Evolutionary conservation across 805 yeast genomes (phyloP).

Genomic region (Metschnikowia vanudenii): DNA sequence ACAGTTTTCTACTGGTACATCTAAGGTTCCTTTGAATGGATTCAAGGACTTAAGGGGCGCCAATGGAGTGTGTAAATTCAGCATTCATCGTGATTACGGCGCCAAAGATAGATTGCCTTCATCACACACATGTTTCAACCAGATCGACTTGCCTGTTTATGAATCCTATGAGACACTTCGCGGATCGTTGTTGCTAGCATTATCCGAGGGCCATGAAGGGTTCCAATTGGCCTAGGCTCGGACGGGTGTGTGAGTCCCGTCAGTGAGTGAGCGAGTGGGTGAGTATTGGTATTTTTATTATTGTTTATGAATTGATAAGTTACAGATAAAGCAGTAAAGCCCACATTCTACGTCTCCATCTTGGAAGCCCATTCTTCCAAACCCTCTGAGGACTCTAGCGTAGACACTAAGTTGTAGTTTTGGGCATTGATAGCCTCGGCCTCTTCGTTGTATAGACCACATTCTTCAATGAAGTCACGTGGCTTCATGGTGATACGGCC

Average conservation of each 20-base stretch:
- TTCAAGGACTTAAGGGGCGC: slow-evolving; percentile 88
- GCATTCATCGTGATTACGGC: slow-evolving; percentile 88
- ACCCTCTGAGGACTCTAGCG: slow-evolving; percentile 34
- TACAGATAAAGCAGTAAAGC: no score
- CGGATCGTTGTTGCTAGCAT: slow-evolving; percentile 75
- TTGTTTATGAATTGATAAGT: background rate
- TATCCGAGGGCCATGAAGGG: slow-evolving; percentile 94
- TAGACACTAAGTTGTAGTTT: slow-evolving; percentile 41
- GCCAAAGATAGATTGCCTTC: slow-evolving; percentile 84
- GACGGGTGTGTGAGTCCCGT: background rate
- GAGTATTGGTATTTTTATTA: background rate
- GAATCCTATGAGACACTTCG: slow-evolving; percentile 84
- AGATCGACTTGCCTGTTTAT: slow-evolving; percentile 89
- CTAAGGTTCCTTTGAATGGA: slow-evolving; percentile 93
- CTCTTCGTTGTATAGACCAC: slow-evolving; percentile 56
- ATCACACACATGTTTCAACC: slow-evolving; percentile 96
- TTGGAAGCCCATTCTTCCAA: slow-evolving; percentile 34
- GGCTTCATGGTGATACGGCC: slow-evolving; percentile 77
- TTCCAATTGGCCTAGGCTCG: slow-evolving; percentile 72
- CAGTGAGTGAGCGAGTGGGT: background rate
- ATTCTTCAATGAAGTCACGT: slow-evolving; percentile 49
- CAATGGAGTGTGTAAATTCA: slow-evolving; percentile 79
- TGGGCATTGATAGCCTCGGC: slow-evolving; percentile 41
- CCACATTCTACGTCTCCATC: slow-evolving; percentile 2
- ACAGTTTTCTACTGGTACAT: slow-evolving; percentile 96